Base-by-base conservation (phyloP, 2,329 filamentous ascomycete genomes). In the Colletotrichum endophyticum region DNA sequence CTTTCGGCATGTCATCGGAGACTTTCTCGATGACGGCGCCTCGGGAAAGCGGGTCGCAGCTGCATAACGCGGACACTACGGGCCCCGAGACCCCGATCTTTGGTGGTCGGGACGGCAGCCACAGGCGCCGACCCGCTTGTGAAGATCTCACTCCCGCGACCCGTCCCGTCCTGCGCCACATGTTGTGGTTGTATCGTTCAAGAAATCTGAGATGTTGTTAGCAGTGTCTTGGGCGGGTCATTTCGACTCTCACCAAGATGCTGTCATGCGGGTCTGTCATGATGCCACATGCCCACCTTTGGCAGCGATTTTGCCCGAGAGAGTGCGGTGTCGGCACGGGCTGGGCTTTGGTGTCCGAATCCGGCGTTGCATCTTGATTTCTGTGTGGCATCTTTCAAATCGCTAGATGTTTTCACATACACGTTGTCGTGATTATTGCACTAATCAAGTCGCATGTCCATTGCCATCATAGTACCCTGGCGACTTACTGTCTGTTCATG, bases 161-260 rank as follows among this genome's bases (percentile, higher is more conserved):
- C 28, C 59, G 59, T 64, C 30, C 32, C 32, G 30, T 39, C 0
- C 6, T 27, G 56, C 25, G 59, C 27, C 28, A 30, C 59, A 0
- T 27, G 5, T 9, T 16, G 6, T 6, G 6, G 5, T 5, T 19
- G 30, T 8, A 3, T 6, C 2, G 4, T 4, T 3, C 27, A n/a
- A 28, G 15, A 8, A 1, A 22, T 13, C 0, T 25, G 44, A 13
- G 44, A 13, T 3, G 0, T 22, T 25, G n/a, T 22, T 3, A 13
- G n/a, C n/a, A 53, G n/a, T 22, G 12, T 59, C 16, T n/a, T 28
- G 13, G 8, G 16, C 15, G n/a, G 56, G 2, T 25, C 13, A 28
- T 59, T 59, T n/a, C 28, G 19, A 16, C 4, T 63, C 16, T 12
- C n/a, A 53, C 6, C 4, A 13, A 5, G n/a, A 25, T 25, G 44